Evolutionary conservation across 192 early-diverging fungal genomes (phyloP).

Genomic region (Chytriomyces confervae): DNA sequence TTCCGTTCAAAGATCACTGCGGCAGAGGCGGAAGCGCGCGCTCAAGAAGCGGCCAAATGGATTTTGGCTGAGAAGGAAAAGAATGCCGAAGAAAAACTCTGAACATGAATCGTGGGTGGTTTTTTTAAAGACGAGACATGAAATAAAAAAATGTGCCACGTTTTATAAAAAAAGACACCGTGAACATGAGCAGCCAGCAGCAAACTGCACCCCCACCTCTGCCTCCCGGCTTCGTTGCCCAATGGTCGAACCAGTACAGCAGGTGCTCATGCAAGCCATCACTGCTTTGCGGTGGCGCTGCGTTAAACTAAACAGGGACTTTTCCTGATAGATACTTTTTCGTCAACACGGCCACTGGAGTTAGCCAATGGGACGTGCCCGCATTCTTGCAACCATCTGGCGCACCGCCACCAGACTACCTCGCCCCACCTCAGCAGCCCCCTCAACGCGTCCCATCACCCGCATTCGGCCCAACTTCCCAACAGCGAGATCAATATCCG

Average conservation of each 20-base stretch:
- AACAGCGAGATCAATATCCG: background rate
- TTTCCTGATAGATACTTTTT: background rate
- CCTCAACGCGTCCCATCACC: background rate
- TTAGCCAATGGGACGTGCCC: too few relatives aligned
- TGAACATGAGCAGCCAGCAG: too few relatives aligned
- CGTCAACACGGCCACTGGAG: background rate
- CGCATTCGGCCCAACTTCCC: background rate
- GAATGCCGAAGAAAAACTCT: background rate
- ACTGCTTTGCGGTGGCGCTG: background rate
- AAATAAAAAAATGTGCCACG: too few relatives aligned
- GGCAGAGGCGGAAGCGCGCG: constrained; percentile 20
- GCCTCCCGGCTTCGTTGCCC: background rate
- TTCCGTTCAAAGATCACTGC: constrained; percentile 25
- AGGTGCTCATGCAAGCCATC: background rate
- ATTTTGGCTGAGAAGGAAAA: constrained; percentile 19
- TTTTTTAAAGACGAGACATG: too few relatives aligned
- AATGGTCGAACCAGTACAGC: background rate
- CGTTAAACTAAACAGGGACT: background rate
- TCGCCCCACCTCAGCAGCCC: background rate
- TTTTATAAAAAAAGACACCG: too few relatives aligned
- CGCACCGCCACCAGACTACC: background rate
- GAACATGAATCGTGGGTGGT: too few relatives aligned
- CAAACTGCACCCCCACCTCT: too few relatives aligned
- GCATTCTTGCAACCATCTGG: background rate
- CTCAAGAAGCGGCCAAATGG: constrained; percentile 20